phyloP scores from a whole-genome alignment of 768 basidiomycete species.

The Porpolomopsis calyptriformis region DNA sequence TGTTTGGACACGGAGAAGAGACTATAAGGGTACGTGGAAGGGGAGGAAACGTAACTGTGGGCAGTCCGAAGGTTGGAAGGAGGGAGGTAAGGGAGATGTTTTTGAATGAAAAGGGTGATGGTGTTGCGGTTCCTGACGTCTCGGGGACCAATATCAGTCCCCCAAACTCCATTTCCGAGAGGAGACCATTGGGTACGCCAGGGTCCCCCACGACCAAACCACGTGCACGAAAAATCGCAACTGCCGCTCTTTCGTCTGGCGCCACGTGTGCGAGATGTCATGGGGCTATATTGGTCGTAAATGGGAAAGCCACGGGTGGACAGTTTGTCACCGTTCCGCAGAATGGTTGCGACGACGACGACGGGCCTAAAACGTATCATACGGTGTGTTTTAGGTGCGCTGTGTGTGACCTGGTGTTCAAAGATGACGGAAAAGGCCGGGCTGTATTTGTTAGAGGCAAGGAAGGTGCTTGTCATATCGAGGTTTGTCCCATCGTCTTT shows the following conservation, averaged over 20 bases:
- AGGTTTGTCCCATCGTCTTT: conserved; percentile 25
- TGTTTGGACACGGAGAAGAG: conserved; percentile 14
- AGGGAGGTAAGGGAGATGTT: conserved; percentile 20
- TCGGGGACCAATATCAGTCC: no score
- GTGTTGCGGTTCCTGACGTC: no score
- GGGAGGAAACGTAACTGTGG: conserved; percentile 11
- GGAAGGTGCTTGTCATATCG: conserved; percentile 58
- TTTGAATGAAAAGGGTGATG: no score
- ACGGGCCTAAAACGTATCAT: conserved; percentile 55
- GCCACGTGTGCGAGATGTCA: conserved; percentile 48
- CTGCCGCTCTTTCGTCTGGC: conserved; percentile 2
- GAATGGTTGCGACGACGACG: conserved; percentile 22
- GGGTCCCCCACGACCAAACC: conserved; percentile 1
- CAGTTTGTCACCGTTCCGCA: conserved; percentile 61
- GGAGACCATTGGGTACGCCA: no score
- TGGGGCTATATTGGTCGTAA: conserved; percentile 47
- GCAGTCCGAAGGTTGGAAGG: conserved; percentile 12
- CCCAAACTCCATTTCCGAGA: no score
- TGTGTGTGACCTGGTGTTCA: conserved; percentile 54
- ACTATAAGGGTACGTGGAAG: conserved; percentile 5
- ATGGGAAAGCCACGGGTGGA: conserved; percentile 29
- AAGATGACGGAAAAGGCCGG: conserved; percentile 48
- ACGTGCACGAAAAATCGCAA: no score
- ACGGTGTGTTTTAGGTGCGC: conserved; percentile 66
- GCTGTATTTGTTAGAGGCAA: conserved; percentile 62